A percentile compares a stretch with the other conserved stretches of the same genome.
Conservation (phyloP, 306 rosid genomes). For the Trifolium subterraneum region DNA sequence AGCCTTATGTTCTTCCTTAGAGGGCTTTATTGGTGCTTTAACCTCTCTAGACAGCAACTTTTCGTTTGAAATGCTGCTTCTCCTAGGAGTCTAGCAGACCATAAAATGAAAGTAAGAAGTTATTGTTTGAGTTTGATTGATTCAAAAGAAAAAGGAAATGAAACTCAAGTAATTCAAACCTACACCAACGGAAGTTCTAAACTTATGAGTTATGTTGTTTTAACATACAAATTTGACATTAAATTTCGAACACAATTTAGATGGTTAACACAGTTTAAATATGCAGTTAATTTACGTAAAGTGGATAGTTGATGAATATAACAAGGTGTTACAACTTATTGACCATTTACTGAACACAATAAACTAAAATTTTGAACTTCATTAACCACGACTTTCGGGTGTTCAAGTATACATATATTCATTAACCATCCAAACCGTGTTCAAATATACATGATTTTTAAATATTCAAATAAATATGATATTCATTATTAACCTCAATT, state of each 20-base stretch:
- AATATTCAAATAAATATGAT: neutral
- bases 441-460: neutral
- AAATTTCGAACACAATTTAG: neutral
- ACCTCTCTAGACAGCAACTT: conserved; percentile 68
- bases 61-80: conserved; percentile 65
- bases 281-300: neutral
- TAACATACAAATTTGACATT: neutral
- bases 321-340: neutral
- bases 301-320: neutral
- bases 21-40: conserved; percentile 52
- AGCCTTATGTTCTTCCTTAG: conserved; percentile 68
- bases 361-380: neutral
- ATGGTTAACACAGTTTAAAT: neutral
- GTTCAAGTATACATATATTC: neutral
- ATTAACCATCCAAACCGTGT: neutral
- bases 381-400: neutral
- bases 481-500: neutral
- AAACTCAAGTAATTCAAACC: conserved; percentile 12
- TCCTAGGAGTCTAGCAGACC: conserved; percentile 73
- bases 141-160: conserved; percentile 25
- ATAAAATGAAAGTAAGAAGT: conserved; percentile 20
- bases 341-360: neutral
- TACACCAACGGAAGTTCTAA: conserved; percentile 25
- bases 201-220: neutral
- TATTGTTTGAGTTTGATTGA: conserved; percentile 23